Base-by-base conservation (phyloP, 2,329 filamentous ascomycete species). In the Phaeosphaeriaceae sp. region DNA sequence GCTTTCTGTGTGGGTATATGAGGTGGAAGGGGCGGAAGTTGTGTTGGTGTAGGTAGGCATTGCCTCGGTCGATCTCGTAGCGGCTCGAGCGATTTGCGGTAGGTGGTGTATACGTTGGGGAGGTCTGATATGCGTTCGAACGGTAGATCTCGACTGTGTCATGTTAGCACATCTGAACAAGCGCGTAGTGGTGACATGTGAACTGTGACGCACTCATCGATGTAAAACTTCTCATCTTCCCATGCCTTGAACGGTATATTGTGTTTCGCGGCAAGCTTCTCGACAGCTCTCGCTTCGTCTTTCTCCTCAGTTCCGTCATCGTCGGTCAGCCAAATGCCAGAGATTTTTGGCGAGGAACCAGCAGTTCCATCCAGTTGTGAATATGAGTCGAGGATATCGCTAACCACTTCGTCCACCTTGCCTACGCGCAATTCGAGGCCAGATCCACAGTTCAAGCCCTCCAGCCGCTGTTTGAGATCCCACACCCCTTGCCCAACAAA, bases 221-320 rank as follows among this genome's bases (percentile, higher is more conserved):
- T 82, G 58, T 88, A 88, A 66, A 91, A 93, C 72, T 93, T 94
- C 75, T 93, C 91, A 66, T 94, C 91, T 0, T 77, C 75, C 86
- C 88, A 93, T 1, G 88, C 57, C 71, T 85, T 85, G 72, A 92
- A 91, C 1, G 86, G 82, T 3, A 88, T 80, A 0, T 80, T 81
- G 2, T 82, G 76, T 13, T 82, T 73, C 21, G 83, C 76, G 54
- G 89, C 88, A 0, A 86, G 70, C 0, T 78, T 71, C 25, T 82
- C 80, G 1, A 91, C 80, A 0, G 79, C 79, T 21, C 80, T 75
- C 66, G 92, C 88, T 53, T 93, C 90, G 4, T 78, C 75, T 56
- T 84, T 83, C 72, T 94, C 91, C 66, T 94, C 91, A 2, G 82
- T 82, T 0, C 88, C 87, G 53, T 90, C 86, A 57, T 93, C 90